Base-by-base conservation (phyloP, 352 stramenopile genomes). In the Pythium coloratum region DNA sequence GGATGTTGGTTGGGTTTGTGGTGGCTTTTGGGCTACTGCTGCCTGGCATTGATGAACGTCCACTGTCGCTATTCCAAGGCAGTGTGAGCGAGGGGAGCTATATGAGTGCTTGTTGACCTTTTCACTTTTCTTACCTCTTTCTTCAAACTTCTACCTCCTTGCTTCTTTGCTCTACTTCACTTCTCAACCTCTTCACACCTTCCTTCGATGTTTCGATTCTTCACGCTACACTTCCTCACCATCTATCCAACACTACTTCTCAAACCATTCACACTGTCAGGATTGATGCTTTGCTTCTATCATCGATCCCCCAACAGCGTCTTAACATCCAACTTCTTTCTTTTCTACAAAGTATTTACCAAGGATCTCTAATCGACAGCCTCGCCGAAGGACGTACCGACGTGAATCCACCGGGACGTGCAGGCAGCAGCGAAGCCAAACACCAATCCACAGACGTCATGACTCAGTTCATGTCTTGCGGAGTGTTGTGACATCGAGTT, bases 401-500 rank as follows among this genome's bases (percentile, higher is more conserved):
- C 54, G 8, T 62, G 61, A 16, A 62, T 42, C 49, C 53, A 62
- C 5, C 61, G 53, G 1, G 54, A 26, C 20, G 30, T 53, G 53
- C 61, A 67, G 20, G 50, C 53, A 13, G 61, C 61, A 3, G 53
- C 53, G 10, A 67, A 62, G 0, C 46, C 30, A 7, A 67, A 67
- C 7, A 67, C 53, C 9, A 50, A 44, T 6, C 61, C 18, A 12
- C 62, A 3, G 10, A 62, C 61, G 16, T 67, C 61, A 9, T 44
- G 40, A 33, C 42, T 67, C 18, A 67, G 18, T 7, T 51, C 32
- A 1, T 13, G 28, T 18, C 33, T 59, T 24, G 47, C 1, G 12
- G 59, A 44, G 20, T 33, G 13, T 38, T 20, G 10, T 57, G 33
- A 4, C 5, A 16, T 50, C 3, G 5, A 6, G 5, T 50, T 10